Conservation (phyloP, 768 basidiomycete species). For the Podaxis mareebaensis region DNA sequence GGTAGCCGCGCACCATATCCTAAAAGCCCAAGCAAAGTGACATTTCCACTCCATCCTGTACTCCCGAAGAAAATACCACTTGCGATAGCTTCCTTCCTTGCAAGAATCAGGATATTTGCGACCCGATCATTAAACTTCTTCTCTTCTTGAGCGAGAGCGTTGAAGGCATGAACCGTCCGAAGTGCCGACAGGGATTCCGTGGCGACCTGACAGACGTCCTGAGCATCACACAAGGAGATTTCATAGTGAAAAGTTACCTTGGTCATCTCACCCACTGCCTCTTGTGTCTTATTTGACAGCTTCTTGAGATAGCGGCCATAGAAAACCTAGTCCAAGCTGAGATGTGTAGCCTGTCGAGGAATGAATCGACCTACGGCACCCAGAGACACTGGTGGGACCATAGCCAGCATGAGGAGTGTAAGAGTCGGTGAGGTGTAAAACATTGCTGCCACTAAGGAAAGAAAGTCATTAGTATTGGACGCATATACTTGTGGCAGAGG, state of each 20-base stretch:
- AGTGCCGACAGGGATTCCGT: conserved; percentile 88
- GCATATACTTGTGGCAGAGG: not conserved
- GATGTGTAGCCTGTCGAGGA: conserved; percentile 2
- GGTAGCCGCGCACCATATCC: conserved; percentile 71
- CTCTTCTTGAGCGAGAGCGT: conserved; percentile 78
- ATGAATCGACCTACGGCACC: conserved; percentile 60
- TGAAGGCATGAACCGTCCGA: conserved; percentile 89
- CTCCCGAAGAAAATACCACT: conserved; percentile 92
- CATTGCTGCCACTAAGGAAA: conserved; percentile 82
- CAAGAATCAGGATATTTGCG: conserved; percentile 67
- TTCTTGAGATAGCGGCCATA: conserved; percentile 95
- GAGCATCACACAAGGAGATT: not conserved
- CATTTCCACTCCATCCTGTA: conserved; percentile 91
- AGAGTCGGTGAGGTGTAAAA: conserved; percentile 87
- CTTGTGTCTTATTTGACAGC: conserved; percentile 89
- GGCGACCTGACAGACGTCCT: conserved; percentile 54
- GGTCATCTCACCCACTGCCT: conserved; percentile 95
- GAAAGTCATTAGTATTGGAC: not conserved
- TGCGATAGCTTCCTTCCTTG: conserved; percentile 85
- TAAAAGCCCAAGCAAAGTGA: conserved; percentile 83
- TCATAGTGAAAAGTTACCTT: conserved; percentile 36
- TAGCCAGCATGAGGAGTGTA: conserved; percentile 88
- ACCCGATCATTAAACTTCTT: conserved; percentile 71
- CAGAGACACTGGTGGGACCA: conserved; percentile 86
- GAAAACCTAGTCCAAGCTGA: conserved; percentile 62